Percentiles rank a stretch among this genome's conserved stretches.
Conservation (phyloP, 805 yeast genomes). For the Brettanomyces sp. region DNA sequence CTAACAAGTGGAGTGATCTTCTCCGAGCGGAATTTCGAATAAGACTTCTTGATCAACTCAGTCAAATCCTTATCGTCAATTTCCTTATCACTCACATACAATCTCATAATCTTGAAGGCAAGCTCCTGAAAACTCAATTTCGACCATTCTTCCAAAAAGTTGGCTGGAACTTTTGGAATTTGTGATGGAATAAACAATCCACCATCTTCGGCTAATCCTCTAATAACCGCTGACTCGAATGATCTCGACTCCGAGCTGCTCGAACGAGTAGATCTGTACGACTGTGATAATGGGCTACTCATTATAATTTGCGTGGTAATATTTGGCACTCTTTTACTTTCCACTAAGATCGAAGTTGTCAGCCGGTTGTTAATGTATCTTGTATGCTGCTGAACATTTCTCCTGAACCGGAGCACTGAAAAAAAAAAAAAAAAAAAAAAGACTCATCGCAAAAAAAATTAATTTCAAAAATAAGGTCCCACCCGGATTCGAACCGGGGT, state of each 20-base stretch:
- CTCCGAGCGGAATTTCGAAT: constrained; percentile 80
- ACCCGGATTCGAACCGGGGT: constrained; percentile 32
- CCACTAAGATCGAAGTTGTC: too few species aligned
- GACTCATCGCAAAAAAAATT: constrained; percentile 1
- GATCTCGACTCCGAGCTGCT: constrained; percentile 40
- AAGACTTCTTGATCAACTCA: constrained; percentile 56
- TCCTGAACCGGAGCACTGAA: too few species aligned
- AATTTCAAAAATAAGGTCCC: constrained; percentile 16
- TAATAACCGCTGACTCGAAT: constrained; percentile 75
- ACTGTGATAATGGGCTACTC: constrained; percentile 32
- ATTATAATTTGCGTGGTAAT: constrained; percentile 1
- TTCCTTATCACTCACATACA: constrained; percentile 66
- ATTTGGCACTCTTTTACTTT: background rate
- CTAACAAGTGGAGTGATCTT: constrained; percentile 80
- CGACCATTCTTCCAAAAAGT: constrained; percentile 58
- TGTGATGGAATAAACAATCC: constrained; percentile 85
- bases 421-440: too few species aligned
- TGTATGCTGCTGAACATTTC: too few species aligned
- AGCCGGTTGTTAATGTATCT: too few species aligned
- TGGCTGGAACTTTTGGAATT: constrained; percentile 56
- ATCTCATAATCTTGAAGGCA: constrained; percentile 77
- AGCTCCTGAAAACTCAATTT: constrained; percentile 72
- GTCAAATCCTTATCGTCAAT: constrained; percentile 63
- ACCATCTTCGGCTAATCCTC: constrained; percentile 94
- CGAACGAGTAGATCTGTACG: constrained; percentile 77